Conservation (phyloP, 2,329 filamentous ascomycete genomes). For the Tolypocladium guangdongense region DNA sequence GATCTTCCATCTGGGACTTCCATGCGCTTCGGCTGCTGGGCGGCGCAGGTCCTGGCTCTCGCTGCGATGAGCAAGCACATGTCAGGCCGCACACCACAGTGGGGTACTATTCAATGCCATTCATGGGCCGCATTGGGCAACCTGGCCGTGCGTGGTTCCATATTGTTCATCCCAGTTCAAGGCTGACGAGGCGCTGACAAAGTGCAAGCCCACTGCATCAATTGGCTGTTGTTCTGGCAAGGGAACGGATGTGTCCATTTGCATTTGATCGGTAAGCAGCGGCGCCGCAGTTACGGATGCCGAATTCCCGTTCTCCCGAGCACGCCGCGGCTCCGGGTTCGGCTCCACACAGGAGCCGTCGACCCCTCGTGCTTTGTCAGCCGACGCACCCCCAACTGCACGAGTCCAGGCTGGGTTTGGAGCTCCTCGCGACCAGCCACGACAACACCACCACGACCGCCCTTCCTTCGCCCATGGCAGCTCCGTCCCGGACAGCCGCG, state of each 20-base stretch:
- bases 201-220: background rate
- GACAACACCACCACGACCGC: background rate
- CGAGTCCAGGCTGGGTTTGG: background rate
- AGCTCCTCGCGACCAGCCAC: background rate
- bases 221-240: background rate
- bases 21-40: background rate
- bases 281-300: background rate
- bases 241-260: background rate
- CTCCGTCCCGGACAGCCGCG: constrained; percentile 4
- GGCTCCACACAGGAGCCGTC: too few relatives aligned
- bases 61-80: background rate
- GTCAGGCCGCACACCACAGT: background rate
- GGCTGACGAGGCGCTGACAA: background rate
- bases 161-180: background rate
- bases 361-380: background rate
- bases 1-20: background rate
- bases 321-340: background rate
- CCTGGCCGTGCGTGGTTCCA: too few relatives aligned
- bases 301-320: too few relatives aligned
- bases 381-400: background rate
- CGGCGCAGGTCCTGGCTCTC: background rate
- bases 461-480: constrained; percentile 5
- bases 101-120: too few relatives aligned
- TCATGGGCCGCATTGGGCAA: too few relatives aligned
- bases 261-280: background rate